phyloP scores from a whole-genome alignment of 768 basidiomycete genomes.

The Mycena capillaripes region DNA sequence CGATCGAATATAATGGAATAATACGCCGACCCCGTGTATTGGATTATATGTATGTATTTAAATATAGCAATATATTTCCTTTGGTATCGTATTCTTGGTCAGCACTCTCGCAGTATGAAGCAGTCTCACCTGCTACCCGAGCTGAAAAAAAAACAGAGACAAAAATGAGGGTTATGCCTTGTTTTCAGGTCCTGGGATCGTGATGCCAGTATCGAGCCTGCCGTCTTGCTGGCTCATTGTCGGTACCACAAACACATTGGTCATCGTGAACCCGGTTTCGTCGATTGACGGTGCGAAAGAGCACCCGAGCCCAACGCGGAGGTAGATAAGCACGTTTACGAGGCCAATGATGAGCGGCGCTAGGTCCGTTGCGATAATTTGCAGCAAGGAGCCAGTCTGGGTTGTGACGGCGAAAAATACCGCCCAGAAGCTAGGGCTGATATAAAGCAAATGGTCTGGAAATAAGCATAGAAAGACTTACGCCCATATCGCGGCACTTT shows the following conservation, averaged over 20 bases:
- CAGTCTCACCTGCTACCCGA: neutral
- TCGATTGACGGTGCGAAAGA: neutral
- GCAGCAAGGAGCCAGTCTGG: neutral
- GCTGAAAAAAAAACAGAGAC: neutral
- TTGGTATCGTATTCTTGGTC: neutral
- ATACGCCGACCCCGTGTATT: neutral
- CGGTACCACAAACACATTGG: neutral
- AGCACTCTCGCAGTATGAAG: neutral
- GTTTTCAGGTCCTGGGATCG: neutral
- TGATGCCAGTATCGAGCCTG: neutral
- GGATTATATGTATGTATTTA: neutral
- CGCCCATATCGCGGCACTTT: constrained; percentile 9
- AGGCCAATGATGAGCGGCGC: neutral
- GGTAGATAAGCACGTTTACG: constrained; percentile 1
- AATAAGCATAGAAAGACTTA: neutral
- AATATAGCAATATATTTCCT: neutral
- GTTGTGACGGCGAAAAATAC: constrained; percentile 1
- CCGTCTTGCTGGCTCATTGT: constrained; percentile 2
- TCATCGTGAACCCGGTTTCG: neutral
- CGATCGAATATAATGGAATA: too few relatives aligned
- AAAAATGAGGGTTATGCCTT: neutral
- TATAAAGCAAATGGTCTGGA: neutral
- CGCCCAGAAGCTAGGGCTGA: neutral
- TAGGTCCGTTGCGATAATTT: neutral
- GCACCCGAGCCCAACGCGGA: constrained; percentile 1